These are phyloP conservation scores for Parietaria judaica DNA, from an alignment of 306 rosid species.

Conservation along the genomic window DNA sequence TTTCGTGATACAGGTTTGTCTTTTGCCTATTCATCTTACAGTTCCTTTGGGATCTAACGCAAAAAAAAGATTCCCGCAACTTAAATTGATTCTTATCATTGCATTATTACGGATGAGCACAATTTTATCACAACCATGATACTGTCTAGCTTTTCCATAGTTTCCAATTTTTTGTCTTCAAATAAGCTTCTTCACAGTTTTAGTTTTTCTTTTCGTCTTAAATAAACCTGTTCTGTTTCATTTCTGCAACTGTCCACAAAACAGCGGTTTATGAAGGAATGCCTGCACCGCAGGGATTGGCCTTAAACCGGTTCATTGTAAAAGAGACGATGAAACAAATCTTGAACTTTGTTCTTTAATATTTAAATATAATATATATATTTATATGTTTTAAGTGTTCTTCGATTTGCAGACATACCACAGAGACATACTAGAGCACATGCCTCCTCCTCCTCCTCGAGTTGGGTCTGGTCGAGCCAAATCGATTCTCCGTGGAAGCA, in stretches of 20 bases:
- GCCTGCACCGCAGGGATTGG: too few relatives aligned
- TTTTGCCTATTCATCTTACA: constrained; percentile 3
- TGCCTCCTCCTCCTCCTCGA: constrained; percentile 30
- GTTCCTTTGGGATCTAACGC: background rate
- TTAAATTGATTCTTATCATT: too few relatives aligned
- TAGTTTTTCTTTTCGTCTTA: too few relatives aligned
- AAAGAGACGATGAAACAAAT: background rate
- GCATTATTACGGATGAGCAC: too few relatives aligned
- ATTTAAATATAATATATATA: background rate
- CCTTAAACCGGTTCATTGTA: too few relatives aligned
- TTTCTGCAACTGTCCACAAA: background rate
- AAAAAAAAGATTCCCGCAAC: too few relatives aligned
- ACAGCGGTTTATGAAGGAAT: background rate
- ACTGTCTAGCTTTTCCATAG: too few relatives aligned
- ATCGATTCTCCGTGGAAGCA: constrained; percentile 19
- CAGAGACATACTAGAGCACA: constrained; percentile 64
- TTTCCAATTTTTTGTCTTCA: too few relatives aligned
- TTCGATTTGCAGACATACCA: constrained; percentile 58
- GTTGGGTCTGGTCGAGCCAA: constrained; percentile 13
- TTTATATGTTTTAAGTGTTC: background rate
- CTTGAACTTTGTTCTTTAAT: background rate
- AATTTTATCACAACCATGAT: too few relatives aligned
- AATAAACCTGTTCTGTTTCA: too few relatives aligned
- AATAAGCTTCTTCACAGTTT: too few relatives aligned
- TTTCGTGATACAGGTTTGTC: constrained; percentile 80